Percentiles rank a stretch among this genome's conserved stretches.
Conservation (phyloP, 2,329 filamentous ascomycete species). For the Xenoacremonium recifei region DNA sequence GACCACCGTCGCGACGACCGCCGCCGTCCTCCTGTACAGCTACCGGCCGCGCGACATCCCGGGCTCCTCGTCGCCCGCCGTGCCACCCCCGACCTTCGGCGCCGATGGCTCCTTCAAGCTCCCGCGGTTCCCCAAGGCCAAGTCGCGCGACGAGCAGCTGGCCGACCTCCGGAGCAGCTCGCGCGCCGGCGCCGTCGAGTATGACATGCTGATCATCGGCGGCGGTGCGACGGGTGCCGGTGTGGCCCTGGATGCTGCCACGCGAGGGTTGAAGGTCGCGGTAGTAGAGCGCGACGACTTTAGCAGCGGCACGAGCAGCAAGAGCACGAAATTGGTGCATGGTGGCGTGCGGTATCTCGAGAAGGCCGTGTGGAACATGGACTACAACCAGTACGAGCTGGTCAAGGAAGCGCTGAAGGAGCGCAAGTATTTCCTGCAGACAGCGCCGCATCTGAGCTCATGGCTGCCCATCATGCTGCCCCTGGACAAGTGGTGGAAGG, state of each 20-base stretch:
- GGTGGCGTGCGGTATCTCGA: slow-evolving; percentile 73
- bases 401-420: slow-evolving; percentile 73
- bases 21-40: slow-evolving; percentile 47
- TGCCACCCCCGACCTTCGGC: slow-evolving; percentile 68
- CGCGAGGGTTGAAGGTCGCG: slow-evolving; percentile 69
- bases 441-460: slow-evolving; percentile 69
- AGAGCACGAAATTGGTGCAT: slow-evolving; percentile 77
- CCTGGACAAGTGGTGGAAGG: slow-evolving; percentile 74
- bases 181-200: slow-evolving; percentile 45
- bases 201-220: slow-evolving; percentile 70
- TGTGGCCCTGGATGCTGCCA: slow-evolving; percentile 70
- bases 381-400: slow-evolving; percentile 70
- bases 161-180: slow-evolving; percentile 49
- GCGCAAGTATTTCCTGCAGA: slow-evolving; percentile 72
- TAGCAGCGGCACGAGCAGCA: slow-evolving; percentile 69
- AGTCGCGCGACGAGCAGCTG: slow-evolving; percentile 63
- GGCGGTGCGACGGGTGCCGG: slow-evolving; percentile 70
- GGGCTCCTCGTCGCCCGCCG: slow-evolving; percentile 64
- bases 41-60: slow-evolving; percentile 73
- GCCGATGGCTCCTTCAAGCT: slow-evolving; percentile 66
- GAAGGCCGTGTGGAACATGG: slow-evolving; percentile 73
- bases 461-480: slow-evolving; percentile 78
- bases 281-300: slow-evolving; percentile 73
- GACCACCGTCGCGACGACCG: slow-evolving; percentile 40
- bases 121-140: slow-evolving; percentile 63